Base-by-base conservation (phyloP, 345 rosid species). In the Pugionium dolabratum region DNA sequence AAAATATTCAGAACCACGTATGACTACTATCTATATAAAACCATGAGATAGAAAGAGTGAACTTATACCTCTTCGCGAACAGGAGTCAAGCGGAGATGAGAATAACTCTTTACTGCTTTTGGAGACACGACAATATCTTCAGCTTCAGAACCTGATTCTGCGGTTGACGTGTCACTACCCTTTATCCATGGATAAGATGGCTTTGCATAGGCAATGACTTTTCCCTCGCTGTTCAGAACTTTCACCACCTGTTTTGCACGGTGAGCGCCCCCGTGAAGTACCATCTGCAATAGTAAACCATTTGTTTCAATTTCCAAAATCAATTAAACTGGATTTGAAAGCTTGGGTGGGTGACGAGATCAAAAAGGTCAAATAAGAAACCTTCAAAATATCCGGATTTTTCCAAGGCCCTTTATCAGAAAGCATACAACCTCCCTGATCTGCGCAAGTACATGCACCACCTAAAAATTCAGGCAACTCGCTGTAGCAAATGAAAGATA, bases 121-220 rank as follows among this genome's bases (percentile, higher is more conserved):
- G 99, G 99, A 46, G 99, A 91, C 54, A 79, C 70, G 25, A 88
- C 73, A 7, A 87, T 67, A 57, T 94, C 97, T 82, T 94, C 99
- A 70, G 97, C 96, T 78, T 94, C 99, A 52, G 99, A 94, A 71
- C 99, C 99, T 40, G 99, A 94, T 78, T 94, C 99, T 7, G 99
- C 97, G 18, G 99, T 88, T 51, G 99, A 90, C 36, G 99, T 87
- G 77, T 95, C 99, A 61, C 97, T 91, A 39, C 99, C 96, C 72
- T 79, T 95, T 40, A 95, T 72, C 99, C 74, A 77, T 51, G 91
- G 90, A 68, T 74, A 84, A 31, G 72, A 70, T 7, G 99, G 99
- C 82, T 91, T 91, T 60, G 96, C 96, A 79, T 85, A 94, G 46
- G 95, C 95, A 72, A 91, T 79, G 47, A 94, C 91, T 81, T 89